Conservation (phyloP, 2,329 filamentous ascomycete genomes). For the Metarhizium humberi region DNA sequence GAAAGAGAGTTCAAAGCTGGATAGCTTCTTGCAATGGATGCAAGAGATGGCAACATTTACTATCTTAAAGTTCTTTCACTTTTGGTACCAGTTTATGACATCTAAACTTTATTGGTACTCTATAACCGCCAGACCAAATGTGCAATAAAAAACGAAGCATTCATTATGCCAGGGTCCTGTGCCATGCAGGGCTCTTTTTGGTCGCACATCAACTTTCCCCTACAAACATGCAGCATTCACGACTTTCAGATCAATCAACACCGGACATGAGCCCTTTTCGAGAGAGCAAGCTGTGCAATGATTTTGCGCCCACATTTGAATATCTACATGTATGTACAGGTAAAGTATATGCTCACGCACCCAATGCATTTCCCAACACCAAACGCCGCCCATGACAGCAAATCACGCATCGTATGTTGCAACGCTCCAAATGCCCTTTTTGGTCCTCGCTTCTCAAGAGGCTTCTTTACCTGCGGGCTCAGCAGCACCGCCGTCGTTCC, state of each 20-base stretch:
- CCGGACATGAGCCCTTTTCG: no score
- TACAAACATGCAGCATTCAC: not conserved
- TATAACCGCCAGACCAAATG: no score
- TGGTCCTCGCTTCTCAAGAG: not conserved
- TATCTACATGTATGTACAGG: not conserved
- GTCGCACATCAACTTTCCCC: not conserved
- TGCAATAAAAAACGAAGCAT: no score
- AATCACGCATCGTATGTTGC: not conserved
- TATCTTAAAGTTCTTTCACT: no score
- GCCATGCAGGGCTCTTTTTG: not conserved
- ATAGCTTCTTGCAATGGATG: no score
- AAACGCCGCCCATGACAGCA: not conserved
- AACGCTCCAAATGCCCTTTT: not conserved
- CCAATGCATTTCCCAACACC: not conserved
- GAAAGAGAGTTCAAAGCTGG: no score
- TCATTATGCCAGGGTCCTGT: no score
- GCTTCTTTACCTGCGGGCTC: constrained; percentile 7
- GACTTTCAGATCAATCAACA: not conserved
- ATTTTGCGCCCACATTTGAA: no score
- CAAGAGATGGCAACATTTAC: no score
- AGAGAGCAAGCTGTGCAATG: no score
- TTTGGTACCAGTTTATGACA: no score
- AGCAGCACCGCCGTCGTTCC: constrained; percentile 13
- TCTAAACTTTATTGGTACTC: no score
- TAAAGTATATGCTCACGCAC: not conserved